Evolutionary conservation across 345 rosid genomes (phyloP), one percentile per base, ranked within the genome.

Genomic region (Combretum micranthum): DNA sequence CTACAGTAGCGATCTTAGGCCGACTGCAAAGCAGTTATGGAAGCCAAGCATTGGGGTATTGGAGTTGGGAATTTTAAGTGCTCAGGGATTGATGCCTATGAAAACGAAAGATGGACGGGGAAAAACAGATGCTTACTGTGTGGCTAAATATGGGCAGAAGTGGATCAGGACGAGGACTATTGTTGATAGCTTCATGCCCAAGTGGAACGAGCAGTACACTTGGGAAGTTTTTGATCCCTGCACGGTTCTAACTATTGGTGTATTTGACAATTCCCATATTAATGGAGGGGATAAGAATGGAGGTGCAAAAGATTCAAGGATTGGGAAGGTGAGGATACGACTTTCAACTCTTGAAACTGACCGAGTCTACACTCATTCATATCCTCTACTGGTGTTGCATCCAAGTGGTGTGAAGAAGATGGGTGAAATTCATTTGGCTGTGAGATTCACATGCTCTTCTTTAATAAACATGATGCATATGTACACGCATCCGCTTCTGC

Each of bases 261-360:
- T 77, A 21, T 74, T 74, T 55, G 79, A 77, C 20, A 77, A 74
- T 45, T 59, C 64, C 39, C 71, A 79, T 44, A 39, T 64, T 7
- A 74, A 63, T 37, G 72, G 65, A 23, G 53, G 58, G 14, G 48
- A 47, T 12, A 60, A 49, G 17, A 51, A 53, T 8, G 64, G 57
- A 45, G 73, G 62, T 42, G 55, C 53, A 4, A 59, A 22, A 50
- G 84, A 82, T 70, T 43, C 76, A 9, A 68, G 70, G 54, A 74
- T 82, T 16, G 84, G 84, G 26, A 77, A 79, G 71, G 81, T 81
- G 3, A 71, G 83, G 58, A 78, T 81, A 45, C 86, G 81, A 13
- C 37, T 81, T 1, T 78, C 83, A 2, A 76, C 81, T 0, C 83
- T 78, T 0, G 75, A 64, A 57, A 56, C 77, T 2, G 79, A 62